Evolutionary conservation across 1,284 basidiomycete genomes (phyloP).

Genomic region (Hemileccinum hortonii): DNA sequence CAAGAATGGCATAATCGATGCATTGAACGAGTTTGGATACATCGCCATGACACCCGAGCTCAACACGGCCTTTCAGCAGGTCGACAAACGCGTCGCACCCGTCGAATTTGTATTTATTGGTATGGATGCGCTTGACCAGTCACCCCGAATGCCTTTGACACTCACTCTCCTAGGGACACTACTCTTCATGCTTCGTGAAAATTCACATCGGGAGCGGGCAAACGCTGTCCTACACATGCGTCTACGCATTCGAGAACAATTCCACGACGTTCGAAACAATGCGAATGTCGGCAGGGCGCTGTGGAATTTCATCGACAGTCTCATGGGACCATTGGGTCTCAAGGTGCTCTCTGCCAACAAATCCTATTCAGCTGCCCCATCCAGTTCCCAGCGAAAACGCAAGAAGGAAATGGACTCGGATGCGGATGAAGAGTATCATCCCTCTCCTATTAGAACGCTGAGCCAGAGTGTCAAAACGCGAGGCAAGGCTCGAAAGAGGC

Average conservation of each 20-base stretch:
- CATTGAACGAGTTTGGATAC: conserved; percentile 52
- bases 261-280: conserved; percentile 62
- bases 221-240: conserved; percentile 55
- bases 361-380: background rate
- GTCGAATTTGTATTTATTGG: conserved; percentile 76
- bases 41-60: conserved; percentile 44
- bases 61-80: conserved; percentile 47
- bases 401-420: conserved; percentile 29
- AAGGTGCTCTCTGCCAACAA: conserved; percentile 22
- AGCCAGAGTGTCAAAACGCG: conserved; percentile 39
- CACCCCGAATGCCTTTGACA: background rate
- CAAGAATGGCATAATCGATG: conserved; percentile 47
- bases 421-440: conserved; percentile 48
- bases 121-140: conserved; percentile 23
- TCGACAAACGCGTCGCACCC: conserved; percentile 62
- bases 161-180: conserved; percentile 50
- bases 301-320: conserved; percentile 52
- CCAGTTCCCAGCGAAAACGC: conserved; percentile 33
- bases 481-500: conserved; percentile 25
- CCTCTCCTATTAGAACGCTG: conserved; percentile 39
- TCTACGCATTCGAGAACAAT: conserved; percentile 48
- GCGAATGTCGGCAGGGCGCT: conserved; percentile 49
- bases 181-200: conserved; percentile 49
- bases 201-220: conserved; percentile 44
- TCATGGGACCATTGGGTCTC: conserved; percentile 37